Conservation (phyloP, 1,139 yeast species). For the Taiozyma sp. region DNA sequence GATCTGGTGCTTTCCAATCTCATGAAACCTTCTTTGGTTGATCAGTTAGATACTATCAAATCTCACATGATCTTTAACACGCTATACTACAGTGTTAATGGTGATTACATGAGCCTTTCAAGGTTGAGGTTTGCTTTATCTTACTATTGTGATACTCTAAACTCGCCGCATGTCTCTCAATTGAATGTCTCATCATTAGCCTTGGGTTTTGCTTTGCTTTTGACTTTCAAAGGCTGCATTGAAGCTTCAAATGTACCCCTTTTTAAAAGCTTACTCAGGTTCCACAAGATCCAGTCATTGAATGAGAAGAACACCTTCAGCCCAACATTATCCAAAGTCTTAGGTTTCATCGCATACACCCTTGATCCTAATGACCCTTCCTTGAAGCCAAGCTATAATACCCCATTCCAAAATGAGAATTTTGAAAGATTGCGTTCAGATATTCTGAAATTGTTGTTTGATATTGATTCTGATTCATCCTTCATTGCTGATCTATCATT, state of each 20-base stretch:
- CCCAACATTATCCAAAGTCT: constrained; percentile 9
- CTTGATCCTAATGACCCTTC: constrained; percentile 2
- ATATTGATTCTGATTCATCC: constrained; percentile 1
- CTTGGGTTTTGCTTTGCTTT: constrained; percentile 12
- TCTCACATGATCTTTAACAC: constrained; percentile 17
- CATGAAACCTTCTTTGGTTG: constrained; percentile 2
- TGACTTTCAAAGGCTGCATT: constrained; percentile 8
- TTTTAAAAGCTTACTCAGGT: constrained; percentile 6
- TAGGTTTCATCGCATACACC: constrained; percentile 7
- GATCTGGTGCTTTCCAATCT: constrained; percentile 14
- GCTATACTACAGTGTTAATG: constrained; percentile 14
- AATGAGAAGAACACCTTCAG: constrained; percentile 1
- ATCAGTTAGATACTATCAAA: constrained; percentile 14
- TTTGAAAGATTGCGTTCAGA: constrained; percentile 12
- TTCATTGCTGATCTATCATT: constrained; percentile 3
- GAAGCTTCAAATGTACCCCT: not conserved
- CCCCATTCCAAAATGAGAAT: constrained; percentile 9
- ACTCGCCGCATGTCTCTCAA: constrained; percentile 6
- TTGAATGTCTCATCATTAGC: constrained; percentile 13
- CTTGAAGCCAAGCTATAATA: not conserved
- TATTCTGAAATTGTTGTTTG: constrained; percentile 3
- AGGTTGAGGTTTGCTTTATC: constrained; percentile 13
- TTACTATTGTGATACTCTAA: constrained; percentile 9
- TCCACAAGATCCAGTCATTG: constrained; percentile 1
- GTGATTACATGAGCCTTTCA: constrained; percentile 9